Base-by-base conservation (phyloP, 73 alveolate genomes). In the Tetrahymena thermophila region DNA sequence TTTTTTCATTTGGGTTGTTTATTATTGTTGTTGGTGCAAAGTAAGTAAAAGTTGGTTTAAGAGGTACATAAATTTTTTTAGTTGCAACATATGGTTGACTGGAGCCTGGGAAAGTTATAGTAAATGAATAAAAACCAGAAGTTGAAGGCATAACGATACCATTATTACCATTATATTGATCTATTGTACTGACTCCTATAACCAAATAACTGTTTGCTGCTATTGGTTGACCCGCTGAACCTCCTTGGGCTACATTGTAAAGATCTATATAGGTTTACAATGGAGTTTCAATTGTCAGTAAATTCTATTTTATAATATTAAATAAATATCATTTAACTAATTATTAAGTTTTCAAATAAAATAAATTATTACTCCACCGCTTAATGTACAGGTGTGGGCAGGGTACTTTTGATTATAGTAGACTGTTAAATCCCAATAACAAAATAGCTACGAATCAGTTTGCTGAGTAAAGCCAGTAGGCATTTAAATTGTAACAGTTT, bases 401-500 rank as follows among this genome's bases (percentile, higher is more conserved):
- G 89, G 89, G 11, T 71, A 71, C 11, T 71, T 71, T 10, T 94
- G 35, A 94, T 94, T 94, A 94, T 55, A 94, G 85, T 94, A 94
- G 31, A 94, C 93, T 10, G 96, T 37, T 38, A 35, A 42, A 94
- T 94, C 96, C 96, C 96, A 94, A 21, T 85, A 42, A 40, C 96
- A 94, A 40, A 94, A 44, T 85, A 71, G 38, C 35, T 94, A 94
- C 31, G 96, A 58, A 42, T 94, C 93, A 25, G 94, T 94, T 42
- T 85, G 34, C 35, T 38, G 40, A 85, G 93, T 85, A 85, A 94
- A 94, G 10, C 38, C 42, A 35, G 94, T 35, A 8, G 96, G 96
- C 57, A 94, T 35, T 94, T 83, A 85, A 28, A 94, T 84, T 16
- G 28, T 85, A 3, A 94, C 43, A 23, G 55, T 71, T 58, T n/a